phyloP scores from a whole-genome alignment of 1,139 yeast genomes.

The Geotrichum aggregatum region DNA sequence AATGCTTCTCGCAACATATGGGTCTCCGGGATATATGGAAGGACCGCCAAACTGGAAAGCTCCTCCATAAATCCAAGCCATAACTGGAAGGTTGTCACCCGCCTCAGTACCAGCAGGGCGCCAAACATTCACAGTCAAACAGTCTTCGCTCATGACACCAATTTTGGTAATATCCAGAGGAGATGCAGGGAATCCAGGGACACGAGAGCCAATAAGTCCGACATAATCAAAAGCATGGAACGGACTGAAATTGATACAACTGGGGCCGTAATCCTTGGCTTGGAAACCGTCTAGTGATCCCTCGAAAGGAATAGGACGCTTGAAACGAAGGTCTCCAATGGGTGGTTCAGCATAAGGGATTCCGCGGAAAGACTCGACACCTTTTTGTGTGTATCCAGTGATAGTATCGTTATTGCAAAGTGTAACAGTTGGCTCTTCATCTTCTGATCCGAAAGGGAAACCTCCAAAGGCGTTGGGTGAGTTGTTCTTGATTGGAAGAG shows the following conservation, averaged over 20 bases:
- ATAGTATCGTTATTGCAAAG: slow-evolving; percentile 13
- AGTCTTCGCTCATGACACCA: slow-evolving; percentile 27
- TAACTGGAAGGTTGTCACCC: slow-evolving; percentile 27
- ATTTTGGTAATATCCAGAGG: slow-evolving; percentile 9
- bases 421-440: slow-evolving; percentile 12
- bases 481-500: no score
- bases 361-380: slow-evolving; percentile 21
- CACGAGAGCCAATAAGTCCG: not conserved
- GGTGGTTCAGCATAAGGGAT: slow-evolving; percentile 23
- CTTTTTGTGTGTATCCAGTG: slow-evolving; percentile 11
- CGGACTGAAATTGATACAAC: slow-evolving; percentile 13
- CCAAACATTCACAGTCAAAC: slow-evolving; percentile 27
- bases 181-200: slow-evolving; percentile 1
- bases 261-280: slow-evolving; percentile 10
- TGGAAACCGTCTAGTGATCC: slow-evolving; percentile 8
- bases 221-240: slow-evolving; percentile 1
- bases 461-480: no score
- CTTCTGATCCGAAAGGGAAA: no score
- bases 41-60: slow-evolving; percentile 30
- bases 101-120: slow-evolving; percentile 22
- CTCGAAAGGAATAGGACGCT: slow-evolving; percentile 13
- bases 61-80: slow-evolving; percentile 38
- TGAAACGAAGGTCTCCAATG: slow-evolving; percentile 20
- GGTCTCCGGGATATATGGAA: slow-evolving; percentile 21
- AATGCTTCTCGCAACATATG: slow-evolving; percentile 18